Percentiles rank a stretch among this genome's conserved stretches.
These are phyloP conservation scores for Trichoderma hamatum DNA, from an alignment of 2,329 filamentous ascomycete species.

Conservation along the genomic window DNA sequence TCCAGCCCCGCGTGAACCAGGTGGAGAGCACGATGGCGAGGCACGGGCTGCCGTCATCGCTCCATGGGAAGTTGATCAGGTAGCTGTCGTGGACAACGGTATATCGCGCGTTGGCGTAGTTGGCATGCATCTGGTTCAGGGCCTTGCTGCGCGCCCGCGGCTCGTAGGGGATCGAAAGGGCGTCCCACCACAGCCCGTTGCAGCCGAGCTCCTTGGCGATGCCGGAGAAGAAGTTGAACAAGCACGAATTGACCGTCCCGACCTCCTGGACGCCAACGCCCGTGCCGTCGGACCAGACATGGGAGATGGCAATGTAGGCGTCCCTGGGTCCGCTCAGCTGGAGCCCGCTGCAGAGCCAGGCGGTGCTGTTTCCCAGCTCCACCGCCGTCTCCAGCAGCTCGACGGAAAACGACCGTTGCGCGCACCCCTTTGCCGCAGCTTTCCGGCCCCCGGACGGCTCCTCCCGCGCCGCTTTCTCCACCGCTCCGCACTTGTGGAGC, in stretches of 20 bases:
- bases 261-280: slow-evolving; percentile 31
- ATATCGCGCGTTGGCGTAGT: slow-evolving; percentile 31
- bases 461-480: no score
- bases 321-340: background rate
- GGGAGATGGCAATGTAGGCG: slow-evolving; percentile 37
- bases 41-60: slow-evolving; percentile 22
- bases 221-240: slow-evolving; percentile 33
- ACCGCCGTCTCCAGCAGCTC: background rate
- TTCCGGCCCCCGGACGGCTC: background rate
- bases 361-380: background rate
- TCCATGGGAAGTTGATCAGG: slow-evolving; percentile 18
- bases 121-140: slow-evolving; percentile 33
- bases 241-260: slow-evolving; percentile 35
- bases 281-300: slow-evolving; percentile 39
- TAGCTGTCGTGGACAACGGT: slow-evolving; percentile 33
- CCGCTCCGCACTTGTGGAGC: background rate
- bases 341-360: background rate
- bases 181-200: slow-evolving; percentile 40
- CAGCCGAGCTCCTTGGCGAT: slow-evolving; percentile 33
- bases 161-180: slow-evolving; percentile 35
- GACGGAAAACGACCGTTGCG: background rate
- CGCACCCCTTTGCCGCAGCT: background rate
- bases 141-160: slow-evolving; percentile 29
- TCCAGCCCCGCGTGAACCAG: slow-evolving; percentile 34
- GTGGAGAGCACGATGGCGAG: slow-evolving; percentile 32